These are phyloP conservation scores for Blastobotrys arbuscula DNA, from an alignment of 1,139 yeast genomes.

Conservation along the genomic window DNA sequence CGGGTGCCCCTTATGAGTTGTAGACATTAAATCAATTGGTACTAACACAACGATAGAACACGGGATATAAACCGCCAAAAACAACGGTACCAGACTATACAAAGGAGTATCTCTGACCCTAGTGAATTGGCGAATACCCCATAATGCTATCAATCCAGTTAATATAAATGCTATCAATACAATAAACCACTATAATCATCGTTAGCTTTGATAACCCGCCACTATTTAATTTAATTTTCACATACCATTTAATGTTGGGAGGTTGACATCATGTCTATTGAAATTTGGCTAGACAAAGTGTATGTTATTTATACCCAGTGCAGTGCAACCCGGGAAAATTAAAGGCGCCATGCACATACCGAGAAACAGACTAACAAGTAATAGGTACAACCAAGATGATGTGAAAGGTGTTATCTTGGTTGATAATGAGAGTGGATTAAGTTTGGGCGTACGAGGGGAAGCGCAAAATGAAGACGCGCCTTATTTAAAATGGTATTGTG, in stretches of 20 bases:
- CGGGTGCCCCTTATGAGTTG: conserved; percentile 26
- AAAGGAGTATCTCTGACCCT: conserved; percentile 36
- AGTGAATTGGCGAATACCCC: conserved; percentile 36
- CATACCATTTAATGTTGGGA: conserved; percentile 2
- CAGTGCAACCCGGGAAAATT: no score
- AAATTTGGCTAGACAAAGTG: conserved; percentile 26
- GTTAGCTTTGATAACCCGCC: background rate
- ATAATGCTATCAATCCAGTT: conserved; percentile 33
- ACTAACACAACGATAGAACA: conserved; percentile 49
- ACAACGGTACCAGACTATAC: conserved; percentile 39
- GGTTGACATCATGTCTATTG: conserved; percentile 14
- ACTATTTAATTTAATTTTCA: background rate
- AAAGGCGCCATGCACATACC: background rate
- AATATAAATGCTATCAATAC: conserved; percentile 33
- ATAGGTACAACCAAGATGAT: conserved; percentile 21
- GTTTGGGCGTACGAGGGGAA: conserved; percentile 28
- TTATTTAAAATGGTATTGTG: conserved; percentile 21
- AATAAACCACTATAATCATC: conserved; percentile 23
- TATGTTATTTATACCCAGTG: conserved; percentile 14
- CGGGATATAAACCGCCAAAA: conserved; percentile 48
- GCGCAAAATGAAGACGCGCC: conserved; percentile 29
- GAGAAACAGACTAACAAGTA: background rate
- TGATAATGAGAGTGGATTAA: conserved; percentile 24
- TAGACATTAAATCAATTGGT: conserved; percentile 49
- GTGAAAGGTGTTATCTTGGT: conserved; percentile 26